Conservation (phyloP, 1,284 basidiomycete species). For the Leccinum pachyderme region DNA sequence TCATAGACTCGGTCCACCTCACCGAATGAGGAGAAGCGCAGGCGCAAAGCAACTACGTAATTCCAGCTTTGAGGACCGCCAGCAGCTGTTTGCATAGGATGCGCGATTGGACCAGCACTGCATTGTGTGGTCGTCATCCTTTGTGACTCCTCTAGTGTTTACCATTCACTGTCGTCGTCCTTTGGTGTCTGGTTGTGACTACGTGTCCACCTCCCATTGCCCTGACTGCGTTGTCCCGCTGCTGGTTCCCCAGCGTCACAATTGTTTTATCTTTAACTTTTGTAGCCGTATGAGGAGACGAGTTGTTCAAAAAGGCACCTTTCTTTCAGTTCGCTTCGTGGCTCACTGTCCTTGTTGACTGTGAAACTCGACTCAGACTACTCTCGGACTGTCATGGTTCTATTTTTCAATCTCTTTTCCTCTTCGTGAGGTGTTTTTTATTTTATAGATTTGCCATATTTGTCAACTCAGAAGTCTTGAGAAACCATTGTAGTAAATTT, state of each 20-base stretch:
- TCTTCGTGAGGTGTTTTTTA: conserved; percentile 19
- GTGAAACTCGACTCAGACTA: conserved; percentile 60
- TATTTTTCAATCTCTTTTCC: conserved; percentile 20
- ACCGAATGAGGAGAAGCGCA: conserved; percentile 6
- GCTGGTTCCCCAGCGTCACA: conserved; percentile 13
- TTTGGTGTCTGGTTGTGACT: neutral
- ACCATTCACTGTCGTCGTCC: neutral
- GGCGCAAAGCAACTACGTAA: neutral
- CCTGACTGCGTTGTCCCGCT: conserved; percentile 1
- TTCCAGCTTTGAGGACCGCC: no score
- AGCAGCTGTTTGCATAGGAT: no score
- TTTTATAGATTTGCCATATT: no score
- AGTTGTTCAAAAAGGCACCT: conserved; percentile 5
- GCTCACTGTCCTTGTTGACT: conserved; percentile 35
- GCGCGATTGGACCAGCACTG: no score
- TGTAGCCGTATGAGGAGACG: conserved; percentile 25
- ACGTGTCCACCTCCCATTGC: neutral
- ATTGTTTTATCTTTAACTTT: conserved; percentile 1
- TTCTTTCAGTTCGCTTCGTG: conserved; percentile 54
- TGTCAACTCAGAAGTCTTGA: no score
- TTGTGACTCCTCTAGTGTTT: conserved; percentile 10
- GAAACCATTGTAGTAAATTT: no score
- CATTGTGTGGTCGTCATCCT: no score
- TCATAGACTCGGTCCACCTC: neutral
- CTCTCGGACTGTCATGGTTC: conserved; percentile 44